phyloP scores from a whole-genome alignment of 352 stramenopile genomes.

The Pythium myriotylum region DNA sequence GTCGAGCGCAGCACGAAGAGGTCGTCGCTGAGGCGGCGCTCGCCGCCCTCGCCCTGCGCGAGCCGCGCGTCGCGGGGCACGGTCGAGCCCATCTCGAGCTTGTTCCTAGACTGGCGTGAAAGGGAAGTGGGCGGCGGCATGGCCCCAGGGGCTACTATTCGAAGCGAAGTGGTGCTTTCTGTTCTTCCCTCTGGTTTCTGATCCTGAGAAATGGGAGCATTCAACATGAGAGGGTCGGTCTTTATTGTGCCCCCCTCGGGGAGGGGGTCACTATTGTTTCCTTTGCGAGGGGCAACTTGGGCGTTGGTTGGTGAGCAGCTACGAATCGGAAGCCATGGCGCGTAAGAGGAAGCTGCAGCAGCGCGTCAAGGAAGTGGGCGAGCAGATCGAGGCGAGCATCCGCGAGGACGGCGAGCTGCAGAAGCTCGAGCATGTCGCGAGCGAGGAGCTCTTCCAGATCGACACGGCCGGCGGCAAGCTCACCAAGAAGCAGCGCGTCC shows the following conservation, averaged over 20 bases:
- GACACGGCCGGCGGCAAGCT: slow-evolving; percentile 70
- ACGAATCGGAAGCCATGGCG: slow-evolving; percentile 37
- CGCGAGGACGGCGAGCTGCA: slow-evolving; percentile 75
- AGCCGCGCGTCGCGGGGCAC: slow-evolving; percentile 32
- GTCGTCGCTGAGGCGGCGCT: slow-evolving; percentile 26
- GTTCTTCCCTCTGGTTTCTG: not conserved
- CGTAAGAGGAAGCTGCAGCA: slow-evolving; percentile 62
- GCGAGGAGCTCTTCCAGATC: slow-evolving; percentile 80
- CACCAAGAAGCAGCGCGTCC: slow-evolving; percentile 63
- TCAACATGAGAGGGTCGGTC: not conserved
- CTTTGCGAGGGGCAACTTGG: slow-evolving; percentile 4
- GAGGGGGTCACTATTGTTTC: slow-evolving; percentile 21
- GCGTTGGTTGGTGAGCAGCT: slow-evolving; percentile 21
- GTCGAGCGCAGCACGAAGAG: slow-evolving; percentile 31
- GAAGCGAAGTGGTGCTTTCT: not conserved
- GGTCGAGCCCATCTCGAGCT: not conserved
- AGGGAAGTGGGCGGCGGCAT: not conserved
- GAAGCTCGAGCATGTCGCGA: slow-evolving; percentile 73
- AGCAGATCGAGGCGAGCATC: slow-evolving; percentile 77
- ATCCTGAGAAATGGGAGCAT: not conserved
- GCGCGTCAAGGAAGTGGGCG: slow-evolving; percentile 67
- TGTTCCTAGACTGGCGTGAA: not conserved
- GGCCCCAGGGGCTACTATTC: slow-evolving; percentile 18
- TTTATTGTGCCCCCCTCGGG: slow-evolving; percentile 10
- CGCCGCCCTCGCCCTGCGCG: slow-evolving; percentile 23